A percentile compares a stretch with the other conserved stretches of the same genome.
These are phyloP conservation scores for Beauveria rudraprayagi DNA, from an alignment of 2,329 filamentous ascomycete genomes.

Conservation along the genomic window DNA sequence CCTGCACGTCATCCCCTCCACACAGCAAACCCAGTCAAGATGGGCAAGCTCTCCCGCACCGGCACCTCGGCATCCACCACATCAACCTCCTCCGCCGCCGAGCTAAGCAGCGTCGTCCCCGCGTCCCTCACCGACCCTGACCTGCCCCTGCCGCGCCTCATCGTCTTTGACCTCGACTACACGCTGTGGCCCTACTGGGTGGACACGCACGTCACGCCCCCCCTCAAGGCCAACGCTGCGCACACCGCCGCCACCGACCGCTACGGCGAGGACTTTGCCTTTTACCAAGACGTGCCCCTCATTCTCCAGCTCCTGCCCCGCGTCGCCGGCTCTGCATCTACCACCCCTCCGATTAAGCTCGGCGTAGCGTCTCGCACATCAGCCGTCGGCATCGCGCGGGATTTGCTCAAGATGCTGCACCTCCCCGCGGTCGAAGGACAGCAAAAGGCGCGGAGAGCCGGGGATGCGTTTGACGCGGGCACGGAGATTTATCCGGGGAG, in stretches of 20 bases:
- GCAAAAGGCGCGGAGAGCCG: slow-evolving; percentile 34
- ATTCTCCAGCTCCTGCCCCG: slow-evolving; percentile 53
- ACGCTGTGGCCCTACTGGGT: slow-evolving; percentile 99
- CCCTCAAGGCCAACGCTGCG: slow-evolving; percentile 46
- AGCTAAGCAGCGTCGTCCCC: slow-evolving; percentile 19
- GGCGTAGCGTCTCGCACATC: slow-evolving; percentile 74
- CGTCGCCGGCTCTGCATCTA: slow-evolving; percentile 13
- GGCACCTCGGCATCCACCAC: slow-evolving; percentile 13
- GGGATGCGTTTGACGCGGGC: slow-evolving; percentile 53
- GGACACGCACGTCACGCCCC: slow-evolving; percentile 79
- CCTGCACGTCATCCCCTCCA: not conserved
- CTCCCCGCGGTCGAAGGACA: slow-evolving; percentile 25
- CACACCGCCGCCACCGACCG: slow-evolving; percentile 42
- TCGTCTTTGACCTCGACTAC: slow-evolving; percentile 96
- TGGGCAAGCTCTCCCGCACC: slow-evolving; percentile 7
- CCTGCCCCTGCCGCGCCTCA: slow-evolving; percentile 67
- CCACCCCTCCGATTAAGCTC: slow-evolving; percentile 34
- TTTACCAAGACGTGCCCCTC: slow-evolving; percentile 61
- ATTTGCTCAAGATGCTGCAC: slow-evolving; percentile 70
- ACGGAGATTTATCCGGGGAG: slow-evolving; percentile 65
- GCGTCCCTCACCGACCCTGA: slow-evolving; percentile 39
- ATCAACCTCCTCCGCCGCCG: slow-evolving; percentile 15
- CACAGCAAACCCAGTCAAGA: not conserved
- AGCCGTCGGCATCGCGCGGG: slow-evolving; percentile 69
- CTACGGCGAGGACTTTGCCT: slow-evolving; percentile 58